Percentiles rank a stretch among this genome's conserved stretches.
These are phyloP conservation scores for Albatrellus sp. DNA, from an alignment of 1,284 basidiomycete species.

Conservation along the genomic window DNA sequence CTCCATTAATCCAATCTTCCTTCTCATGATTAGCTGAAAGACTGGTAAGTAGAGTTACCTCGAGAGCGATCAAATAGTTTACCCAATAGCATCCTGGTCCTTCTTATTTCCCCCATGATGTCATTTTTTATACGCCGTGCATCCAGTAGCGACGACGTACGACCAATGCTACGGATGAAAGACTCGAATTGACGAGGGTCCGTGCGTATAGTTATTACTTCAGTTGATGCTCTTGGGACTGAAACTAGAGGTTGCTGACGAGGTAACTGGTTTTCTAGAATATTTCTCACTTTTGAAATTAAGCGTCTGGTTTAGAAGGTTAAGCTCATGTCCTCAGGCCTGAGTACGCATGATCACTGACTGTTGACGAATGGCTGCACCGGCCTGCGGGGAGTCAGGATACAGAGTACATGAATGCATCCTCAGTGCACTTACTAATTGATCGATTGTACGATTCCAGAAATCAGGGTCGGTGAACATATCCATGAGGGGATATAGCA, in stretches of 20 bases:
- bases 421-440: conserved; percentile 47
- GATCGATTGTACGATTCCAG: conserved; percentile 89
- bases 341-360: conserved; percentile 22
- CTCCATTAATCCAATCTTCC: conserved; percentile 73
- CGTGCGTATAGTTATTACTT: conserved; percentile 66
- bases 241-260: conserved; percentile 29
- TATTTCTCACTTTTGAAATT: conserved; percentile 74
- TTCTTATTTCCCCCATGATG: conserved; percentile 75
- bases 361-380: conserved; percentile 85
- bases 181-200: conserved; percentile 78
- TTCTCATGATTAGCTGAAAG: conserved; percentile 64
- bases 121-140: conserved; percentile 87
- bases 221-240: conserved; percentile 31
- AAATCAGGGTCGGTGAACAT: conserved; percentile 92
- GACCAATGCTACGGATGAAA: conserved; percentile 76
- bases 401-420: not conserved
- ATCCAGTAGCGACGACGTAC: conserved; percentile 74
- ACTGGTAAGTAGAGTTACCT: not conserved
- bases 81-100: conserved; percentile 65
- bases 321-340: not conserved
- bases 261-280: conserved; percentile 71
- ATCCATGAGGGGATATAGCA: conserved; percentile 81
- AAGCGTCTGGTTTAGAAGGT: conserved; percentile 38
- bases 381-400: conserved; percentile 42
- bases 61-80: conserved; percentile 10